Evolutionary conservation across 306 rosid species (phyloP).

Genomic region (Alnus rubra): DNA sequence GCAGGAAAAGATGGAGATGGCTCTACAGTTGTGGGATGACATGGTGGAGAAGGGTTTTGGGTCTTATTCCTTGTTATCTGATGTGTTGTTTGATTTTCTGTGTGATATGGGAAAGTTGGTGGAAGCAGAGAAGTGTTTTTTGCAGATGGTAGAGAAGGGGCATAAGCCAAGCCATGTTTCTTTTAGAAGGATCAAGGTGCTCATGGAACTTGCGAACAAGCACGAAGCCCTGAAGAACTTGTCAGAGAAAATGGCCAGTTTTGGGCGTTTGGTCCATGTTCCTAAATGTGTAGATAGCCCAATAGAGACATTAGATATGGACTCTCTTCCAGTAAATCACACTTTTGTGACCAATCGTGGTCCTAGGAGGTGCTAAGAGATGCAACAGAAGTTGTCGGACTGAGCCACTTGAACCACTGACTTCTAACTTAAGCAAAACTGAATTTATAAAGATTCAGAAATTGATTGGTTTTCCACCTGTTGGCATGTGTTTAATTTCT

Average conservation of each 20-base stretch:
- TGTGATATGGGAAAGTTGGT: constrained; percentile 74
- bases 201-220: constrained; percentile 81
- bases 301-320: constrained; percentile 15
- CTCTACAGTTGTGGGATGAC: constrained; percentile 77
- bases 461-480: neutral
- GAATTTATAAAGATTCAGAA: neutral
- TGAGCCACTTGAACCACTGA: neutral
- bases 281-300: constrained; percentile 27
- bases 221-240: constrained; percentile 58
- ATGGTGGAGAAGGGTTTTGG: constrained; percentile 91
- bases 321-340: constrained; percentile 13
- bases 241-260: constrained; percentile 66
- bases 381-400: neutral
- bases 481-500: too few relatives aligned
- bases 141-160: constrained; percentile 89
- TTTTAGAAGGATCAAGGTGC: constrained; percentile 79
- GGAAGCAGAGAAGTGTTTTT: constrained; percentile 82
- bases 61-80: constrained; percentile 73
- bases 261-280: constrained; percentile 38
- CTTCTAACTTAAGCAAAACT: neutral
- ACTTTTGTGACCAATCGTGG: constrained; percentile 19
- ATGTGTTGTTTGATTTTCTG: constrained; percentile 81
- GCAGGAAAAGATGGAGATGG: constrained; percentile 84
- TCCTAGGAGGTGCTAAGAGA: constrained; percentile 17
- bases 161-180: constrained; percentile 79